A percentile compares a stretch with the other conserved stretches of the same genome.
These are phyloP conservation scores for Oryza punctata DNA, from an alignment of 176 grass and related monocot genomes.

Conservation along the genomic window DNA sequence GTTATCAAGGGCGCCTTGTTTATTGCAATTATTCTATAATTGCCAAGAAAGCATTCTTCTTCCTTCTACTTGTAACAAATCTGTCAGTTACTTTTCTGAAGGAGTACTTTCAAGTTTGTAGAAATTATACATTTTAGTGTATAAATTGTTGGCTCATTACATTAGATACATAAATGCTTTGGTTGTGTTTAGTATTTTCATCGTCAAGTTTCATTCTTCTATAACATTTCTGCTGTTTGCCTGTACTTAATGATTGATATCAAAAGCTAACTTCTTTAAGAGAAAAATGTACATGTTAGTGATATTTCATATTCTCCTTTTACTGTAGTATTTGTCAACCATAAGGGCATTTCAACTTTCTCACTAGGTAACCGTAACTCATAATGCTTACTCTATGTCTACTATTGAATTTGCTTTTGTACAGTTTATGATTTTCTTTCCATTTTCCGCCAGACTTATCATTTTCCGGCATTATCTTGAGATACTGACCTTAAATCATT, in stretches of 20 bases:
- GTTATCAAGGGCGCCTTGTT: background rate
- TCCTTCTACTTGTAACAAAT: background rate
- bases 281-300: too few relatives aligned
- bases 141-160: background rate
- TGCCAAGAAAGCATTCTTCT: background rate
- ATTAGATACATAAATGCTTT: background rate
- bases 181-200: background rate
- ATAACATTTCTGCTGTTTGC: slow-evolving; percentile 1
- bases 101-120: background rate
- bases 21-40: background rate
- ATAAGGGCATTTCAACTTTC: background rate
- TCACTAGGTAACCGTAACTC: slow-evolving; percentile 7
- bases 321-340: background rate
- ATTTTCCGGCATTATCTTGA: background rate
- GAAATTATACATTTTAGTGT: background rate
- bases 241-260: background rate
- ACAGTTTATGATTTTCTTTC: background rate
- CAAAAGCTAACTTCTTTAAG: background rate
- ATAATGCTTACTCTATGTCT: background rate
- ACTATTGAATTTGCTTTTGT: background rate
- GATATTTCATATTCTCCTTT: background rate
- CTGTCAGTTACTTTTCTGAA: background rate
- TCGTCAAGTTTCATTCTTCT: background rate
- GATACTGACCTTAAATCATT: slow-evolving; percentile 25
- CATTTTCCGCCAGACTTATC: background rate